A percentile compares a stretch with the other conserved stretches of the same genome.
Conservation (phyloP, 2,329 filamentous ascomycete genomes). For the Colletotrichum camelliae region DNA sequence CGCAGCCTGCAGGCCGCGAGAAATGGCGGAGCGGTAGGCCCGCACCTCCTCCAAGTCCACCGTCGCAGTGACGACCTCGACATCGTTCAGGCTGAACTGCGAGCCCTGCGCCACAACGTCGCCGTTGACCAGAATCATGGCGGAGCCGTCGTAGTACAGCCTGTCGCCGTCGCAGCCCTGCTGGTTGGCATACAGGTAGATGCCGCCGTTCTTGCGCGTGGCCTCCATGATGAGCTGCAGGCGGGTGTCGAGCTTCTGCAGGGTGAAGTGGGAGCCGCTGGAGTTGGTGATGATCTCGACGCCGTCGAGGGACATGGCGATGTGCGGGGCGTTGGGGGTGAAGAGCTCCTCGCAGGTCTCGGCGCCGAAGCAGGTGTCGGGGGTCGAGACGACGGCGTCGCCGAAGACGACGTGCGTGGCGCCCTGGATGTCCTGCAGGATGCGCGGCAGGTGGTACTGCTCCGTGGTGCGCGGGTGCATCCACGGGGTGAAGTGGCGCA, state of each 20-base stretch:
- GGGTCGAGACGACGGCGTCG: slow-evolving; percentile 65
- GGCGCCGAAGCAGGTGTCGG: slow-evolving; percentile 65
- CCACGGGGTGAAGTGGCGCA: slow-evolving; percentile 70
- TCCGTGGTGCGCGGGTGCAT: slow-evolving; percentile 62
- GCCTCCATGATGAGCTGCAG: slow-evolving; percentile 71
- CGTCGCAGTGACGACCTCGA: slow-evolving; percentile 70
- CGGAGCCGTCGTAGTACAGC: slow-evolving; percentile 57
- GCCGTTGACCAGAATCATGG: slow-evolving; percentile 68
- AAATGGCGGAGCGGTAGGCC: slow-evolving; percentile 60
- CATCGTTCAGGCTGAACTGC: slow-evolving; percentile 57
- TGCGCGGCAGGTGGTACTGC: slow-evolving; percentile 67
- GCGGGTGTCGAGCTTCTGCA: slow-evolving; percentile 67
- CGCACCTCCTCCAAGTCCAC: slow-evolving; percentile 76
- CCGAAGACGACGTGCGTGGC: slow-evolving; percentile 63
- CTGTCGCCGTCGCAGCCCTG: slow-evolving; percentile 64
- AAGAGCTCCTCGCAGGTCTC: slow-evolving; percentile 71
- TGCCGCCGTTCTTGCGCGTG: slow-evolving; percentile 51
- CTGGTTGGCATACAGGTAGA: slow-evolving; percentile 57
- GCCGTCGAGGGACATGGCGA: slow-evolving; percentile 47
- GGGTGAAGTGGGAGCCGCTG: slow-evolving; percentile 66
- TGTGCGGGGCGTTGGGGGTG: slow-evolving; percentile 50
- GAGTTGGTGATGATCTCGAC: slow-evolving; percentile 77
- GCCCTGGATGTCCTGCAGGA: slow-evolving; percentile 59
- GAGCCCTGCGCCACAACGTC: slow-evolving; percentile 52
- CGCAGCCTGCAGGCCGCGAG: slow-evolving; percentile 64